Conservation (phyloP, 1,284 basidiomycete species). For the Pisolithus thermaeus region DNA sequence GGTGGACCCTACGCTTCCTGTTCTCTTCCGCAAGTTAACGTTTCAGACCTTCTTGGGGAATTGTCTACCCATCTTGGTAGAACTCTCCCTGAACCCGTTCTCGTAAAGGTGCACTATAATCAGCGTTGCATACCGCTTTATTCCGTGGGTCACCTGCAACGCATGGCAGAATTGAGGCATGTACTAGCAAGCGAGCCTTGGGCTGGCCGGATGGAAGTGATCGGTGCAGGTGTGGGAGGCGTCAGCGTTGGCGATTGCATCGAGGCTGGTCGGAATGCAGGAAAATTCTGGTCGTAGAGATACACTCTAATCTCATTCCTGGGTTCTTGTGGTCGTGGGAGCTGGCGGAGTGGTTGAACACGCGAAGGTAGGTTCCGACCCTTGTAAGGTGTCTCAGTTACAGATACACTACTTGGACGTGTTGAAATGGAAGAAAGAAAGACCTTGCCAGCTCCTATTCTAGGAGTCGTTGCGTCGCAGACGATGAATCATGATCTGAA, state of each 20-base stretch:
- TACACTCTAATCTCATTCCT: neutral
- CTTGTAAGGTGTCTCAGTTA: neutral
- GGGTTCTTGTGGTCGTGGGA: neutral
- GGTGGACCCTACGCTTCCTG: constrained; percentile 59
- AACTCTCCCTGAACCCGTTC: constrained; percentile 53
- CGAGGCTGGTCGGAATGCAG: constrained; percentile 59
- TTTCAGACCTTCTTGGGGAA: constrained; percentile 26
- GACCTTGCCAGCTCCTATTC: neutral
- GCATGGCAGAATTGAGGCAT: constrained; percentile 59
- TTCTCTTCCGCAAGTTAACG: constrained; percentile 14
- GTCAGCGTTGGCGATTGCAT: constrained; percentile 92
- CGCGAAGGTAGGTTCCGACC: neutral
- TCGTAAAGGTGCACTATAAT: constrained; percentile 54
- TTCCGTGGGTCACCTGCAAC: constrained; percentile 63
- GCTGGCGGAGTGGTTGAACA: neutral
- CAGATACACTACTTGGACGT: neutral
- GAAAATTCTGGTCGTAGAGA: constrained; percentile 32
- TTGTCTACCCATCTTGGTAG: constrained; percentile 50
- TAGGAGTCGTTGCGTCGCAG: neutral
- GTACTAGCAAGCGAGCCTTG: constrained; percentile 43
- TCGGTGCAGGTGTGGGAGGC: constrained; percentile 85
- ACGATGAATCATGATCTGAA: neutral
- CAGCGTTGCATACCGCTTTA: constrained; percentile 80
- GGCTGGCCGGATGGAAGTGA: constrained; percentile 60
- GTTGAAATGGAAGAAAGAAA: neutral